Evolutionary conservation across 306 rosid genomes (phyloP).

Genomic region (Cucurbita moschata): DNA sequence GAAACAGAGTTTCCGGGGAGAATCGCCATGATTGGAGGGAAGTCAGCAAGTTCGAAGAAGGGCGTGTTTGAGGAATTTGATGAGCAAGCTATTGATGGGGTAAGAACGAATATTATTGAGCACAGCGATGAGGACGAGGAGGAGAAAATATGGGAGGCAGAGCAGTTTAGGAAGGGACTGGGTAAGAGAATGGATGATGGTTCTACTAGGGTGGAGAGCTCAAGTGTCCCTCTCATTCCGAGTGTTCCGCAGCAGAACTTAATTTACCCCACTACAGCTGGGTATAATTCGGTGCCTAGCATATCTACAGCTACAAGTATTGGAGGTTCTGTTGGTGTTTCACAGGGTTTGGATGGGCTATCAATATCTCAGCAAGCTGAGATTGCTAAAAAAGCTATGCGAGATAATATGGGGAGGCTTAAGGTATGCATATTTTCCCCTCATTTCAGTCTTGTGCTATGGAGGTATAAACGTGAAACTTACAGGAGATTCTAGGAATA

Average conservation of each 20-base stretch:
- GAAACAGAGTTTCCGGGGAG: conserved; percentile 68
- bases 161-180: conserved; percentile 84
- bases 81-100: conserved; percentile 29
- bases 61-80: conserved; percentile 87
- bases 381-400: conserved; percentile 45
- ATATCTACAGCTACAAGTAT: conserved; percentile 28
- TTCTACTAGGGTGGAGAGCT: conserved; percentile 27
- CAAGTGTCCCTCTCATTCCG: conserved; percentile 37
- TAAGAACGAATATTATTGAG: conserved; percentile 13
- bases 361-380: conserved; percentile 64
- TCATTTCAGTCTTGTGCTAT: not conserved
- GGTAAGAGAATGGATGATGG: conserved; percentile 94
- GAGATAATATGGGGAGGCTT: conserved; percentile 53
- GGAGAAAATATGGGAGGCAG: conserved; percentile 89
- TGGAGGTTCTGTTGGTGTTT: conserved; percentile 36
- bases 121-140: conserved; percentile 55
- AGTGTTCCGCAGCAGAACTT: conserved; percentile 36
- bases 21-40: conserved; percentile 74
- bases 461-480: not conserved
- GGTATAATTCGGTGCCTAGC: conserved; percentile 27
- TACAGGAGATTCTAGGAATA: not conserved
- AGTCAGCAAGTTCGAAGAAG: conserved; percentile 45
- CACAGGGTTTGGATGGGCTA: conserved; percentile 37
- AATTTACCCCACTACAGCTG: conserved; percentile 24
- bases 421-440: conserved; percentile 35